phyloP scores from a whole-genome alignment of 2,329 filamentous ascomycete species.

The Bipolaris gigantea region DNA sequence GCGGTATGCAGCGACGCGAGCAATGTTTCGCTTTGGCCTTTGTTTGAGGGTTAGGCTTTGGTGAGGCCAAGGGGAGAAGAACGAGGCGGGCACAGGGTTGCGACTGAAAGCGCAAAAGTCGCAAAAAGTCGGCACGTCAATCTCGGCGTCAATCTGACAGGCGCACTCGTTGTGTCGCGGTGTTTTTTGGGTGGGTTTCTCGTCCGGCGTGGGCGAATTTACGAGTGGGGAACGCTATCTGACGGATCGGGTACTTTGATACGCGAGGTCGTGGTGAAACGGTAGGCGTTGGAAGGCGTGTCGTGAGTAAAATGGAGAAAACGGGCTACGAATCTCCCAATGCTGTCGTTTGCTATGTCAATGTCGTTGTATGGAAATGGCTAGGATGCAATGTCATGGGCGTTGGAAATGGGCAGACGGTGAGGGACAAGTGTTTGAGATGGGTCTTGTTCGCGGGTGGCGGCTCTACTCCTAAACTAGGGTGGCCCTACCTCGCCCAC shows the following conservation, averaged over 20 bases:
- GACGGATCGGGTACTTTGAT: conserved; percentile 25
- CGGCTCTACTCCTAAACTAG: conserved; percentile 17
- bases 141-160: conserved; percentile 2
- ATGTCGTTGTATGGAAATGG: conserved; percentile 20
- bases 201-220: conserved; percentile 10
- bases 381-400: conserved; percentile 18
- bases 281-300: conserved; percentile 36
- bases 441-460: conserved; percentile 16
- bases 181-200: conserved; percentile 10
- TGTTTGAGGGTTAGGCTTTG: conserved; percentile 2
- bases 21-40: conserved; percentile 12
- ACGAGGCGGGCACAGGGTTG: background rate
- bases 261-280: conserved; percentile 41
- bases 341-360: conserved; percentile 11
- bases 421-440: conserved; percentile 23
- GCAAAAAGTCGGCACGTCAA: background rate
- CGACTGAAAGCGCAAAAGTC: background rate
- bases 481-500: background rate
- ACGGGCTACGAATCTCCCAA: conserved; percentile 13
- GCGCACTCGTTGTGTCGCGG: conserved; percentile 18
- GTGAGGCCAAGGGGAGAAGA: conserved; percentile 2
- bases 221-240: conserved; percentile 7
- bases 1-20: conserved; percentile 22
- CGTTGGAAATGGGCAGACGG: conserved; percentile 20
- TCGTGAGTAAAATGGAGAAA: conserved; percentile 13